These are phyloP conservation scores for Brassica juncea DNA, from an alignment of 345 rosid genomes.

Conservation along the genomic window DNA sequence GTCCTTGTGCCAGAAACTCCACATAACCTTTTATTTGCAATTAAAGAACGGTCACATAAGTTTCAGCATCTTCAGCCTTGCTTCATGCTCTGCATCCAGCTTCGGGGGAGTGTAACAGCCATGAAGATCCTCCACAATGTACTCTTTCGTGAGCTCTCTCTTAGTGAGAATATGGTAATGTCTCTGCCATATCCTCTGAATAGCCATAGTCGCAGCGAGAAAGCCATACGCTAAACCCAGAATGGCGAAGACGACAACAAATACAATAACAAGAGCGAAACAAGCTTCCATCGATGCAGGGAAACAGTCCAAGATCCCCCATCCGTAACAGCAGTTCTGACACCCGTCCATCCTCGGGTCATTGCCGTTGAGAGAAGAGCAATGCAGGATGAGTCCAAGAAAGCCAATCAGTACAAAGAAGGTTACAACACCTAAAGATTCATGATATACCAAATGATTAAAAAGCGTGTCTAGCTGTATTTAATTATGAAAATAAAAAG, in stretches of 20 bases:
- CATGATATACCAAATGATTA: constrained; percentile 13
- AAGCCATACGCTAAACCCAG: constrained; percentile 93
- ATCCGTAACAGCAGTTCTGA: constrained; percentile 95
- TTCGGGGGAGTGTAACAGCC: constrained; percentile 82
- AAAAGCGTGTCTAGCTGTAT: not conserved
- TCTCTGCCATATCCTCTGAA: constrained; percentile 94
- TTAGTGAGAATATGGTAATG: constrained; percentile 94
- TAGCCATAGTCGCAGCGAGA: constrained; percentile 91
- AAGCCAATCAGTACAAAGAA: constrained; percentile 92
- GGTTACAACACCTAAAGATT: constrained; percentile 65
- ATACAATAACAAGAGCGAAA: constrained; percentile 77
- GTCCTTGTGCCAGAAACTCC: constrained; percentile 7
- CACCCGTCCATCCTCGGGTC: constrained; percentile 94
- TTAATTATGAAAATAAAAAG: not conserved
- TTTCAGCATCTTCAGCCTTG: constrained; percentile 70
- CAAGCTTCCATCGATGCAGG: constrained; percentile 98
- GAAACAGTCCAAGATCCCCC: constrained; percentile 96
- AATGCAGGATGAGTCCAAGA: constrained; percentile 82
- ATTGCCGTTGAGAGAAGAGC: constrained; percentile 72
- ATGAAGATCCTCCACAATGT: constrained; percentile 86
- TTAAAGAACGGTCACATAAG: constrained; percentile 51
- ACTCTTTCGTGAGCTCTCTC: constrained; percentile 90
- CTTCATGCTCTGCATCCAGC: constrained; percentile 81
- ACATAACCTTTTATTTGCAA: constrained; percentile 22
- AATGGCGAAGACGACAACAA: constrained; percentile 85